Conservation (phyloP, 1,284 basidiomycete genomes). For the Leccinum pallidistipes region DNA sequence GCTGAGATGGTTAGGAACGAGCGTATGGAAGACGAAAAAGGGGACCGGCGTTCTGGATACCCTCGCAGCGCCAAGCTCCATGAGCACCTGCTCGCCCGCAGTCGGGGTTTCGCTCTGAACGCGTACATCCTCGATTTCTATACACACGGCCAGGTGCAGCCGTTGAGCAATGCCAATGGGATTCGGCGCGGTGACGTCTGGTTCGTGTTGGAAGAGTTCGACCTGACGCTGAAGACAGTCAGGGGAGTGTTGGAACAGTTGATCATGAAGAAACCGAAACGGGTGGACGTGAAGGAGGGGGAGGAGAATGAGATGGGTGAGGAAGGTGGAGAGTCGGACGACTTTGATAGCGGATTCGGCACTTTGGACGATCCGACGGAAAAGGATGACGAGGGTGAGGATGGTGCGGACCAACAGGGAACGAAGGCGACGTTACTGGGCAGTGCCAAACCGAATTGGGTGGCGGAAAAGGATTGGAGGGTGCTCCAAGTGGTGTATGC, state of each 20-base stretch:
- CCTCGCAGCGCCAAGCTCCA: background rate
- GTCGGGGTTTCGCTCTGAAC: conserved; percentile 43
- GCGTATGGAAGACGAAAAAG: background rate
- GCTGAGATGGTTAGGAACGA: background rate
- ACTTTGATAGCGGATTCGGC: conserved; percentile 39
- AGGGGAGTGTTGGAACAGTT: conserved; percentile 47
- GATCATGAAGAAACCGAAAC: conserved; percentile 36
- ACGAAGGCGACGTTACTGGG: conserved; percentile 15
- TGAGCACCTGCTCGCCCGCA: background rate
- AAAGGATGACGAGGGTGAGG: conserved; percentile 24
- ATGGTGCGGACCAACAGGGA: conserved; percentile 8
- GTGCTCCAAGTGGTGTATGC: conserved; percentile 52
- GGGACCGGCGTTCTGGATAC: background rate
- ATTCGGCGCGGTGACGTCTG: conserved; percentile 61
- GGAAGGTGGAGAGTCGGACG: conserved; percentile 19
- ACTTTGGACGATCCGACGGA: conserved; percentile 31
- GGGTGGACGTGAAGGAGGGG: conserved; percentile 24
- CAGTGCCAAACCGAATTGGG: conserved; percentile 37
- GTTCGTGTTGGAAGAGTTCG: conserved; percentile 61
- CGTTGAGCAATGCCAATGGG: conserved; percentile 52
- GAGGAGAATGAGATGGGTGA: background rate
- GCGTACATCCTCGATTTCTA: conserved; percentile 70
- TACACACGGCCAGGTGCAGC: conserved; percentile 55
- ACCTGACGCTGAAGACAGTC: conserved; percentile 49
- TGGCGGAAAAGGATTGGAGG: conserved; percentile 52